Base-by-base conservation (phyloP, 2,329 filamentous ascomycete species). In the Diaporthe velutina region DNA sequence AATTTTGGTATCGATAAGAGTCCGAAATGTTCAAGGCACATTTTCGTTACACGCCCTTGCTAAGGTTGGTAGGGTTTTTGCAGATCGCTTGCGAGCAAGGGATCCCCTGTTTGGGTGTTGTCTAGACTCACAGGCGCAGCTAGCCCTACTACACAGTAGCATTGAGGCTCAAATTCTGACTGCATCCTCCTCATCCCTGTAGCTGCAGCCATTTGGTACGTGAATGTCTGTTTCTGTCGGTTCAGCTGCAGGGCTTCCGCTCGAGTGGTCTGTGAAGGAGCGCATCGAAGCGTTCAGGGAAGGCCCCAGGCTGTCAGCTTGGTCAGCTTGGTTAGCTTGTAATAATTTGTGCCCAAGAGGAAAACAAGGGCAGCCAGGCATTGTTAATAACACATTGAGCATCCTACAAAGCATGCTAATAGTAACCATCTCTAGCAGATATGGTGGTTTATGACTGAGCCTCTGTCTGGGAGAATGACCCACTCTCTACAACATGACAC, bases 1-100 rank as follows among this genome's bases (percentile, higher is more conserved):
- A 66, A 57, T 64, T 70, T 70, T 75, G 48, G 70, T 74, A 71
- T 66, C 67, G 74, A 76, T 76, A 76, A 75, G 74, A 66, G 13
- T 30, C 33, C 19, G n/a, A 45, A 72, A 58, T 57, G 22, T 25
- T 25, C 17, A 3, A 38, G 35, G 22, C 19, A 9, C 55, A 28
- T 15, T 45, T 50, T 22, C 64, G 30, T n/a, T 50, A 45, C 40
- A 33, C n/a, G 38, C 25, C 35, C 38, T 42, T 38, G n/a, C 58
- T 19, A 4, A 42, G 38, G 55, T n/a, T 58, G 55, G 55, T 13
- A 60, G 35, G 55, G 38, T 9, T 8, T 4, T 25, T 38, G 55
- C 55, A 60, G 58, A 45, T 61, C 58, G 17, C 12, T 15, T 19
- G 17, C 12, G 25, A 13, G 40, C 60, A 64, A 33, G 40, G 40